Base-by-base conservation (phyloP, 768 basidiomycete species). In the Heimioporus sp. region DNA sequence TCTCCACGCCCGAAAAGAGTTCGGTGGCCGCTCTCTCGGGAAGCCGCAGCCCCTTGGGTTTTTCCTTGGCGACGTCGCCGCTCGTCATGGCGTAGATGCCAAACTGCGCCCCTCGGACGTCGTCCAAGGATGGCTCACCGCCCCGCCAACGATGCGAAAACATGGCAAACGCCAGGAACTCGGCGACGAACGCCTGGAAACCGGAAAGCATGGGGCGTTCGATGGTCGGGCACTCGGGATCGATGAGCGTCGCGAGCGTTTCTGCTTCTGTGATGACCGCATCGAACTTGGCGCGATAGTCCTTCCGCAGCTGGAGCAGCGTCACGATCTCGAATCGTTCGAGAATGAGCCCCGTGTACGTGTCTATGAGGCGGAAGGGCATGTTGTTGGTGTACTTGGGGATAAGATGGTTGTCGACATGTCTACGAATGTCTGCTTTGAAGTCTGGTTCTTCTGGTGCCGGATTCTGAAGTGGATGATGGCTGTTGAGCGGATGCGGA, bases 61-160 rank as follows among this genome's bases (percentile, higher is more conserved):
- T 13, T 32, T 45, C 30, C 8, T 46, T 46, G 4, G 5, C 35
- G 19, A 49, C 3, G 38, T 46, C 46, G 11, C 31, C 4, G 11
- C 36, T 4, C 2, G 39, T 24, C 50, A 65, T 55, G 24, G 56
- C 53, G 24, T 66, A 65, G 41, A 68, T 48, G 24, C 64, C 58
- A 2, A 11, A 16, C 3, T 19, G 5, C n/a, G 52, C 48, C 20
- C 50, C 36, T 38, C 43, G 48, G 42, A 67, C 53, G 7, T 66
- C 60, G 16, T 49, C 35, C 12, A 65, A 48, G 12, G 48, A 38
- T 12, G 53, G 51, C 20, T 66, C 65, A 17, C 44, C 48, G 4
- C 32, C 53, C 15, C 56, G 43, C 65, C 65, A 66, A 8, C 63
- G 57, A 30, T 66, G 65, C 2, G 65, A 66, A 24, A 66, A 60